phyloP scores from a whole-genome alignment of 495 filamentous ascomycete species.

The Daldinia childiae region DNA sequence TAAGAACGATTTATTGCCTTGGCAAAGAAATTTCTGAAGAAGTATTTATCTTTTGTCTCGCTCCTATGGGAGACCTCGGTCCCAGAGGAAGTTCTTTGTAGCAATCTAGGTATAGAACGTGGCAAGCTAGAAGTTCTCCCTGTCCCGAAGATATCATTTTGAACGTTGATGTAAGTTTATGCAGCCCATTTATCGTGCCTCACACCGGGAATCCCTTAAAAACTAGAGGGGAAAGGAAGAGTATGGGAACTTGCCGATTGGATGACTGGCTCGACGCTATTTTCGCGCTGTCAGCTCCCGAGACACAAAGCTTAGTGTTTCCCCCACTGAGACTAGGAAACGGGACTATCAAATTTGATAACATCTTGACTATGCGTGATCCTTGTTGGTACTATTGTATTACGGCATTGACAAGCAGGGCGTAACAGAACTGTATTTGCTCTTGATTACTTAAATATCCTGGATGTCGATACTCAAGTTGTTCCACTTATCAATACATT shows the following conservation, averaged over 20 bases:
- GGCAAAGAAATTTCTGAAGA: slow-evolving; percentile 19
- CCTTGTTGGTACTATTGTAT: slow-evolving; percentile 28
- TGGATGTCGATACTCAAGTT: slow-evolving; percentile 25
- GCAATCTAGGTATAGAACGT: slow-evolving; percentile 16
- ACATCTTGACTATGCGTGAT: slow-evolving; percentile 27
- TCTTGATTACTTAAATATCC: slow-evolving; percentile 24
- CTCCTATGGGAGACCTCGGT: slow-evolving; percentile 23
- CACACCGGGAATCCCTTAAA: slow-evolving; percentile 15
- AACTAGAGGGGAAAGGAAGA: slow-evolving; percentile 23
- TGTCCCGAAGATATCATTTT: slow-evolving; percentile 19
- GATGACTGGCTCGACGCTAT: slow-evolving; percentile 32
- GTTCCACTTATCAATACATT: slow-evolving; percentile 23
- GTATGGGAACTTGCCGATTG: slow-evolving; percentile 39
- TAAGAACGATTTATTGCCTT: slow-evolving; percentile 39
- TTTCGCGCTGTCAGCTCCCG: slow-evolving; percentile 37
- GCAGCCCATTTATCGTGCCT: slow-evolving; percentile 24
- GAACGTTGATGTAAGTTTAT: slow-evolving; percentile 31
- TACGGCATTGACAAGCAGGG: slow-evolving; percentile 20
- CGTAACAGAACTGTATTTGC: neutral
- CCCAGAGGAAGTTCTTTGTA: slow-evolving; percentile 13
- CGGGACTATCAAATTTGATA: slow-evolving; percentile 22
- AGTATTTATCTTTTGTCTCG: slow-evolving; percentile 11
- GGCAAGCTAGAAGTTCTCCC: slow-evolving; percentile 7
- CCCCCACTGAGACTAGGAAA: slow-evolving; percentile 32
- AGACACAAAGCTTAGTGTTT: slow-evolving; percentile 44